Evolutionary conservation across 2,329 filamentous ascomycete genomes (phyloP).

Genomic region (Fusarium haematococcum): DNA sequence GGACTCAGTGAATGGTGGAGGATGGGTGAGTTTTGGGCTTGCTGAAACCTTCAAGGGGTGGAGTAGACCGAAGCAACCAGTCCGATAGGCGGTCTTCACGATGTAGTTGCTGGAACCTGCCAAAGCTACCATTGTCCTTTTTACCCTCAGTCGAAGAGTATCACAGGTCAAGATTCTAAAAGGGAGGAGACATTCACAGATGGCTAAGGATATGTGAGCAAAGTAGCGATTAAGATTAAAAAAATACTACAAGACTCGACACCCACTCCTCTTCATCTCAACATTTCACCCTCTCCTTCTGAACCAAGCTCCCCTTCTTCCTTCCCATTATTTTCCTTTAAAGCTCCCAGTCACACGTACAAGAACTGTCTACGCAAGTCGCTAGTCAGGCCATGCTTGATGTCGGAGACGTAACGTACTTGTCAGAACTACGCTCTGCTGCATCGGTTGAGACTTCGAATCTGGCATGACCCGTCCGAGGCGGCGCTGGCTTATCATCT

Average conservation of each 20-base stretch:
- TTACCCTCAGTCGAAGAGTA: no score
- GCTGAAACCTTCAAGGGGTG: no score
- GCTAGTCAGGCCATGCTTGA: not conserved
- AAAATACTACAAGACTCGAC: not conserved
- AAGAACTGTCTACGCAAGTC: not conserved
- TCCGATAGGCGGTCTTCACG: no score
- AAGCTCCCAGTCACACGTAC: not conserved
- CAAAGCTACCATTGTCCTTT: no score
- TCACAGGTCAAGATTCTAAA: no score
- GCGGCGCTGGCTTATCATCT: not conserved
- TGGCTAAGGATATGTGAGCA: no score
- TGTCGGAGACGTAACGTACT: not conserved
- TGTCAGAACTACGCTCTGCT: not conserved
- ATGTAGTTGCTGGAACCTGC: no score
- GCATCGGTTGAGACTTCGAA: not conserved
- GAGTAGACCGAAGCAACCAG: no score
- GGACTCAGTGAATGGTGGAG: no score
- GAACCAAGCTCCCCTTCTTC: not conserved
- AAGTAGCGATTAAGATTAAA: not conserved
- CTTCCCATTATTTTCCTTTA: not conserved
- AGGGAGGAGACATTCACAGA: no score
- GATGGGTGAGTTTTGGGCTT: no score
- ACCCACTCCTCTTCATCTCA: not conserved
- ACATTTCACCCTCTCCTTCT: not conserved
- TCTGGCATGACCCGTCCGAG: not conserved